Conservation (phyloP, 495 filamentous ascomycete species). For the Penicillium riverlandense region DNA sequence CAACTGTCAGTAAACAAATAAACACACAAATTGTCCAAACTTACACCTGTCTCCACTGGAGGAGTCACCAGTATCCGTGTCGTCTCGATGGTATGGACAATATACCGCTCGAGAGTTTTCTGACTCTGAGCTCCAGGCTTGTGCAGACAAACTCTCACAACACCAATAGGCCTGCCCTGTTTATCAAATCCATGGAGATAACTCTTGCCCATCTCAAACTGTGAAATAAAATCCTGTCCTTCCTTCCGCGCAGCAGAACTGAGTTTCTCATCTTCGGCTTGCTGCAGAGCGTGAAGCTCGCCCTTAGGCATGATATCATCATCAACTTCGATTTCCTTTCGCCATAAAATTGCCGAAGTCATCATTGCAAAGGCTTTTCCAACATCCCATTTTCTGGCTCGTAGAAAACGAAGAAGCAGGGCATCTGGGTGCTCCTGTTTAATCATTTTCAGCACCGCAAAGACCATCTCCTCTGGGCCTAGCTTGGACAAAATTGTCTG, state of each 20-base stretch:
- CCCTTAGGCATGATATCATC: slow-evolving; percentile 71
- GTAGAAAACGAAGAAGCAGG: slow-evolving; percentile 80
- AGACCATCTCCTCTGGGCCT: slow-evolving; percentile 18
- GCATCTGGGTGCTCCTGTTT: slow-evolving; percentile 92
- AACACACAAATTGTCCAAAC: slow-evolving; percentile 20
- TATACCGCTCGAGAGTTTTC: slow-evolving; percentile 72
- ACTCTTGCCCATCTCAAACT: slow-evolving; percentile 85
- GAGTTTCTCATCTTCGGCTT: slow-evolving; percentile 41
- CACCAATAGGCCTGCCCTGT: slow-evolving; percentile 72
- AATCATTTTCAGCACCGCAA: slow-evolving; percentile 68
- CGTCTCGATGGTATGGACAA: slow-evolving; percentile 88
- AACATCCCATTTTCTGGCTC: slow-evolving; percentile 92
- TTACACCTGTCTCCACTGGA: slow-evolving; percentile 81
- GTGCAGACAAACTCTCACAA: slow-evolving; percentile 74
- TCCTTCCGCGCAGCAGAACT: slow-evolving; percentile 51
- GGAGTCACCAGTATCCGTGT: slow-evolving; percentile 65
- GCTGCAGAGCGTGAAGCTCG: slow-evolving; percentile 56
- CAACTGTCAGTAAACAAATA: neutral
- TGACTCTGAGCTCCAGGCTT: slow-evolving; percentile 78
- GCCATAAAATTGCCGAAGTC: slow-evolving; percentile 84
- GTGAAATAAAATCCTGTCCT: slow-evolving; percentile 70
- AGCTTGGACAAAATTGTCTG: slow-evolving; percentile 12
- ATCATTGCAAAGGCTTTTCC: slow-evolving; percentile 86
- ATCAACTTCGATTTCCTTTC: slow-evolving; percentile 75
- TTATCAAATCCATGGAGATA: slow-evolving; percentile 83